Percentiles rank a stretch among this genome's conserved stretches.
Conservation (phyloP, 1,284 basidiomycete species). For the Trametes pubescens region DNA sequence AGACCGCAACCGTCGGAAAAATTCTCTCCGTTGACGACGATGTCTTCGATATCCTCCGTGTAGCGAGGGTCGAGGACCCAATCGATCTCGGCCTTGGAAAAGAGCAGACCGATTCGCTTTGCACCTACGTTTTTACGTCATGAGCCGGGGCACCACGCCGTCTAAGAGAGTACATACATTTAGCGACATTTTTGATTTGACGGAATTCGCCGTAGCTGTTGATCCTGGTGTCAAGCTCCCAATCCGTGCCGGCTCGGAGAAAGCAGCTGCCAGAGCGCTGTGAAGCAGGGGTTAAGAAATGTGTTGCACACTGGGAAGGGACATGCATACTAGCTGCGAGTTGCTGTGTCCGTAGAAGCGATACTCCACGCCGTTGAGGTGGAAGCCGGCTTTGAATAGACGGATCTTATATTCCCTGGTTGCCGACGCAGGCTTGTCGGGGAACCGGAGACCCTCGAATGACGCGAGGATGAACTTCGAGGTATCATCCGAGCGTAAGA, state of each 20-base stretch:
- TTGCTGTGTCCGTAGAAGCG: slow-evolving; percentile 75
- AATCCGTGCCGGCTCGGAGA: slow-evolving; percentile 60
- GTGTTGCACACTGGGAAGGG: too few species aligned
- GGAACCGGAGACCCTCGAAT: slow-evolving; percentile 62
- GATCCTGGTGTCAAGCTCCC: slow-evolving; percentile 62
- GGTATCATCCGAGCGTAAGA: slow-evolving; percentile 62
- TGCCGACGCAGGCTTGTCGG: slow-evolving; percentile 53
- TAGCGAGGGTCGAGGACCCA: slow-evolving; percentile 57
- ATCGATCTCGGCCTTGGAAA: slow-evolving; percentile 69
- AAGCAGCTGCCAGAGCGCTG: slow-evolving; percentile 70
- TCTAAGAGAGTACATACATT: slow-evolving; percentile 50
- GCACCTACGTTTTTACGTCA: slow-evolving; percentile 51
- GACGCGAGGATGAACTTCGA: slow-evolving; percentile 62
- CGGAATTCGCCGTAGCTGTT: slow-evolving; percentile 64
- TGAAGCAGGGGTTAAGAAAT: too few species aligned
- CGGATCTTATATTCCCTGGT: slow-evolving; percentile 63
- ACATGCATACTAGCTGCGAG: slow-evolving; percentile 62
- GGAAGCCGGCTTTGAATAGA: slow-evolving; percentile 61
- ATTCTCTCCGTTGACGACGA: slow-evolving; percentile 60
- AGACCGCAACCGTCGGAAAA: slow-evolving; percentile 77
- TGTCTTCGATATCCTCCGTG: slow-evolving; percentile 64
- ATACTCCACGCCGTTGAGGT: slow-evolving; percentile 65
- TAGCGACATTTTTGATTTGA: slow-evolving; percentile 67
- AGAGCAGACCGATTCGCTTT: slow-evolving; percentile 70
- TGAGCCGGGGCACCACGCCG: too few species aligned